Base-by-base conservation (phyloP, 2,329 filamentous ascomycete species). In the Cadophora luteo-olivacea region DNA sequence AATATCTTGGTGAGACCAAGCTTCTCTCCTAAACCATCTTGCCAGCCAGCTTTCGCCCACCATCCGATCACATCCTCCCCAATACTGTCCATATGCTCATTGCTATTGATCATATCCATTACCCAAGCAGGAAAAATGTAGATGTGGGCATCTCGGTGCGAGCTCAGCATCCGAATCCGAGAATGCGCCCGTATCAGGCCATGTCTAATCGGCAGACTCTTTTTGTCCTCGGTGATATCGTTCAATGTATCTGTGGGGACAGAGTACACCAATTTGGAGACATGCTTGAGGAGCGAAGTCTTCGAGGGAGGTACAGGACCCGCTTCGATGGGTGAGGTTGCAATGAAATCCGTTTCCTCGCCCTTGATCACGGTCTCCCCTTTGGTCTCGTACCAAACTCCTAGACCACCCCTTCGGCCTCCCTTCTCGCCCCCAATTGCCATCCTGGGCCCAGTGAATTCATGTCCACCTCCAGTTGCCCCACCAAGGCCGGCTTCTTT, bases 11-110 rank as follows among this genome's bases (percentile, higher is more conserved):
- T 82, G 64, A 97, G 82, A 0, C 89, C 87, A 8, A 98, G 84
- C 79, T 97, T 97, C 63, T 91, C 88, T 0, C 87, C 88, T 3
- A 97, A 83, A 0, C 93, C 92, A 3, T 87, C 84, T 79, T 98
- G 94, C 96, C 96, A 99, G 65, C 90, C 89, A 0, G 95, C 89
- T 79, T 98, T 98, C 41, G 94, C 93, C 94, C 94, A 97, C 92
- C 93, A 97, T 7, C 94, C 94, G 19, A 98, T 84, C 6, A 97
- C 89, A 76, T 98, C 95, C 79, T 98, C 95, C 38, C 92, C 92
- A 60, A 99, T 89, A 66, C 91, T 97, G 75, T 97, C 92, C 71
- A 99, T 88, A 12, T 87, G 89, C 36, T 94, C 91, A 75, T 97
- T 97, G 70, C 86, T 84, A 68, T 88, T 87, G 52, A 97, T 88